phyloP scores from a whole-genome alignment of 73 alveolate genomes.

The Uronychia setigera region DNA sequence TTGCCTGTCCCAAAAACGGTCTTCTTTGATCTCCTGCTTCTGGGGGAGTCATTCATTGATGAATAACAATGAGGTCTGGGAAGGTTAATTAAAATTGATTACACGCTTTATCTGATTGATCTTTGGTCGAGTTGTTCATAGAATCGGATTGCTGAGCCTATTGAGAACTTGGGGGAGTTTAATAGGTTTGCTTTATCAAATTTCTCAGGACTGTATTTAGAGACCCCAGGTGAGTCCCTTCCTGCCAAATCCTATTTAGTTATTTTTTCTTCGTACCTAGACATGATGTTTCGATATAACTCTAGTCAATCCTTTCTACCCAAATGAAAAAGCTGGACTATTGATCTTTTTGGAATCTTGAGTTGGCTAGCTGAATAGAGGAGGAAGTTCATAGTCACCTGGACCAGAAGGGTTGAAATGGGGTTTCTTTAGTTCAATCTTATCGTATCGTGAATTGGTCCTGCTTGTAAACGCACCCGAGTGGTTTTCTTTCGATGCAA shows the following conservation, averaged over 20 bases:
- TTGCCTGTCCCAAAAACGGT: neutral
- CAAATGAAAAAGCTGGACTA: neutral
- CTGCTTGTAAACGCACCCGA: too few species aligned
- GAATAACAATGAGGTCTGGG: neutral
- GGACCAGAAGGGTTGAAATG: neutral
- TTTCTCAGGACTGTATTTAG: neutral
- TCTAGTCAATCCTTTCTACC: neutral
- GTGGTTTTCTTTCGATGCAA: too few species aligned
- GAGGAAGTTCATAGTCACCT: neutral
- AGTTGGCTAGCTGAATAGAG: neutral
- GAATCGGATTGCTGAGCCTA: neutral
- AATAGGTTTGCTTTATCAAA: neutral
- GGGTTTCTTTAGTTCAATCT: too few species aligned
- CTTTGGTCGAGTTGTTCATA: neutral
- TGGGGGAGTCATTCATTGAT: neutral
- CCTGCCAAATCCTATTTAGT: neutral
- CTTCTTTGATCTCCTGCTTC: neutral
- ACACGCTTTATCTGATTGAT: neutral
- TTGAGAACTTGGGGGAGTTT: neutral
- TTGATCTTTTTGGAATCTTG: neutral
- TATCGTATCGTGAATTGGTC: too few species aligned
- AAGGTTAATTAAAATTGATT: neutral
- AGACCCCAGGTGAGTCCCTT: neutral
- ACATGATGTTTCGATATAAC: neutral
- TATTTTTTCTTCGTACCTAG: neutral